phyloP scores from a whole-genome alignment of 2,329 filamentous ascomycete genomes.

The Lecanicillium sp. region DNA sequence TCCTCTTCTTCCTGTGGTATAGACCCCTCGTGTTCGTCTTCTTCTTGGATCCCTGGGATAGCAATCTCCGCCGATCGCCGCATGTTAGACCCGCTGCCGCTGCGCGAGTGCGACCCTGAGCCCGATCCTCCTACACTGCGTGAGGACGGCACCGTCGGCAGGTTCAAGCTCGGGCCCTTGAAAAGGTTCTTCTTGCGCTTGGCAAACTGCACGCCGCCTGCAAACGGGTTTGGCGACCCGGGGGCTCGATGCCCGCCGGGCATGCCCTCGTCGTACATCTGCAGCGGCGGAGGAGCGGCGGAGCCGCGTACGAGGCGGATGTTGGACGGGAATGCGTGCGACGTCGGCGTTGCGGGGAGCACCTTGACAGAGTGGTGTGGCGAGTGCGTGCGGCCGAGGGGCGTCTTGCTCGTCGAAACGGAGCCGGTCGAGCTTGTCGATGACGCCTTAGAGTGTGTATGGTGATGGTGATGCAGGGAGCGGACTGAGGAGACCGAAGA shows the following conservation, averaged over 20 bases:
- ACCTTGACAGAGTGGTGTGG: conserved; percentile 92
- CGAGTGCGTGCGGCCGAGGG: conserved; percentile 58
- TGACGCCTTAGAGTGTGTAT: conserved; percentile 88
- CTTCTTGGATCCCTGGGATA: conserved; percentile 49
- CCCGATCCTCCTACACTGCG: conserved; percentile 22
- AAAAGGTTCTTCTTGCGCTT: conserved; percentile 76
- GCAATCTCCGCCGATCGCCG: conserved; percentile 68
- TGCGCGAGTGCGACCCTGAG: conserved; percentile 43
- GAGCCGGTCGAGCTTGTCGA: conserved; percentile 81
- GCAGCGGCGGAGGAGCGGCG: conserved; percentile 37
- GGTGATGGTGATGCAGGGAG: conserved; percentile 79
- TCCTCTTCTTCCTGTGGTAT: conserved; percentile 47
- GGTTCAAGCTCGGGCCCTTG: conserved; percentile 66
- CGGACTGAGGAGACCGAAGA: conserved; percentile 91
- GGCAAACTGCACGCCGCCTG: conserved; percentile 65
- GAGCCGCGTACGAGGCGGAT: conserved; percentile 70
- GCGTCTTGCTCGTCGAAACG: conserved; percentile 63
- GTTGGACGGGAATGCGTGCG: conserved; percentile 71
- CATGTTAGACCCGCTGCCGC: conserved; percentile 55
- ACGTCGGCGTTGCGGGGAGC: conserved; percentile 81
- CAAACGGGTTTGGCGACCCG: conserved; percentile 53
- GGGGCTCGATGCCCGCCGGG: conserved; percentile 39
- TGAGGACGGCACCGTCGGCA: conserved; percentile 30
- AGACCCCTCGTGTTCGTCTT: conserved; percentile 47
- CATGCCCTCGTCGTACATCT: conserved; percentile 54